Evolutionary conservation across 2,329 filamentous ascomycete species (phyloP).

Genomic region (Penicillium janthinellum): DNA sequence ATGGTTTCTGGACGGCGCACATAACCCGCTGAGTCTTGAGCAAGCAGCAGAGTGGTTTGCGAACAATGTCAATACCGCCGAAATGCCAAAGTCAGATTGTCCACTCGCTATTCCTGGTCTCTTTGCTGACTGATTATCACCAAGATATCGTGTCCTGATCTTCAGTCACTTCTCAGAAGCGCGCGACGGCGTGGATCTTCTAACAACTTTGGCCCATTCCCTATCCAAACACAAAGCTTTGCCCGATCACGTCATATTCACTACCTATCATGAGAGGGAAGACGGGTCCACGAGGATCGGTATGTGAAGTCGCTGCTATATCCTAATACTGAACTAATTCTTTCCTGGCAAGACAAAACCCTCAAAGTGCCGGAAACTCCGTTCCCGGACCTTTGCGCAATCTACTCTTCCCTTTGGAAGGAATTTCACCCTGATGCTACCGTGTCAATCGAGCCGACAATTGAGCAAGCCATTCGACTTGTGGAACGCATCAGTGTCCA

Average conservation of each 20-base stretch:
- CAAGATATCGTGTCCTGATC: neutral
- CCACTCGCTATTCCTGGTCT: neutral
- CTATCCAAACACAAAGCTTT: neutral
- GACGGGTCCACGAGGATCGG: neutral
- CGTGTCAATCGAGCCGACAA: neutral
- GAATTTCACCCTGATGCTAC: neutral
- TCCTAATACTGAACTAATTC: neutral
- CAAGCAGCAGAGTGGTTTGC: neutral
- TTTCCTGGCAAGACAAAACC: neutral
- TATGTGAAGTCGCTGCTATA: neutral
- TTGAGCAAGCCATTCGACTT: neutral
- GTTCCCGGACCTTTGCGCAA: neutral
- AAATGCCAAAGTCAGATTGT: neutral
- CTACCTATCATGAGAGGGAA: neutral
- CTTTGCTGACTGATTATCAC: neutral
- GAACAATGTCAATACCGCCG: neutral
- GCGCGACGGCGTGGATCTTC: neutral
- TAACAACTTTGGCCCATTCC: neutral
- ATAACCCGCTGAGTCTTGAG: neutral
- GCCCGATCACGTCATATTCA: neutral
- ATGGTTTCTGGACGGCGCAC: neutral
- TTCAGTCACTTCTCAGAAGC: slow-evolving; percentile 1
- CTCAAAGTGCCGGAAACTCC: neutral
- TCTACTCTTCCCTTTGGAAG: neutral
- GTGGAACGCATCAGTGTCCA: neutral